Evolutionary conservation across 495 filamentous ascomycete genomes (phyloP).

Genomic region (Talaromyces thailandensis): DNA sequence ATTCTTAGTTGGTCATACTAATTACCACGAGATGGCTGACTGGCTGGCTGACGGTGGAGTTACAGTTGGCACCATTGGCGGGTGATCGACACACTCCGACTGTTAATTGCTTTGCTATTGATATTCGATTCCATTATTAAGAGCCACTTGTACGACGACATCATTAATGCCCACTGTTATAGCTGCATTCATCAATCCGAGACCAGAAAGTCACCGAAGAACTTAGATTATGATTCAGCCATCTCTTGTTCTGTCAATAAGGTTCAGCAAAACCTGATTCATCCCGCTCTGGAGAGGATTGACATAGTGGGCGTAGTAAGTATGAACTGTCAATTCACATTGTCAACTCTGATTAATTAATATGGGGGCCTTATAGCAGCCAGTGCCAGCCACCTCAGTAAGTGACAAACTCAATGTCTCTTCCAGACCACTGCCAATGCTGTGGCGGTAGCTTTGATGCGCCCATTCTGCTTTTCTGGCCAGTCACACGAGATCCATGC

Average conservation of each 20-base stretch:
- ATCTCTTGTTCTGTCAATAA: neutral
- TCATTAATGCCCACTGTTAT: neutral
- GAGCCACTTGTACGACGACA: neutral
- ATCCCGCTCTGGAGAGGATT: neutral
- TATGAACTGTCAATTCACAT: neutral
- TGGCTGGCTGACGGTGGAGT: neutral
- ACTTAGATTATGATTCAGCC: neutral
- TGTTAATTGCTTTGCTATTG: neutral
- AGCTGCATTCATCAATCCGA: neutral
- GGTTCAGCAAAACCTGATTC: neutral
- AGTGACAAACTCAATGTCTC: neutral
- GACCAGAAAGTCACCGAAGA: neutral
- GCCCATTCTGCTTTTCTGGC: neutral
- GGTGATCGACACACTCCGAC: neutral
- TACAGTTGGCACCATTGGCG: neutral
- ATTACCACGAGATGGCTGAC: too few relatives aligned
- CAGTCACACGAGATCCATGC: neutral
- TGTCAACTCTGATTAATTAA: slow-evolving; percentile 1
- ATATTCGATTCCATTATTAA: neutral
- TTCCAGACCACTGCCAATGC: neutral
- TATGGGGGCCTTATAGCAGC: neutral
- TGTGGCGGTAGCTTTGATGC: neutral
- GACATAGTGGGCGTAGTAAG: neutral
- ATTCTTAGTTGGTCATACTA: too few relatives aligned
- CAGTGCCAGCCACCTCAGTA: neutral